Percentiles rank a stretch among this genome's conserved stretches.
These are phyloP conservation scores for Boechera retrofracta DNA, from an alignment of 345 rosid genomes.

Conservation along the genomic window DNA sequence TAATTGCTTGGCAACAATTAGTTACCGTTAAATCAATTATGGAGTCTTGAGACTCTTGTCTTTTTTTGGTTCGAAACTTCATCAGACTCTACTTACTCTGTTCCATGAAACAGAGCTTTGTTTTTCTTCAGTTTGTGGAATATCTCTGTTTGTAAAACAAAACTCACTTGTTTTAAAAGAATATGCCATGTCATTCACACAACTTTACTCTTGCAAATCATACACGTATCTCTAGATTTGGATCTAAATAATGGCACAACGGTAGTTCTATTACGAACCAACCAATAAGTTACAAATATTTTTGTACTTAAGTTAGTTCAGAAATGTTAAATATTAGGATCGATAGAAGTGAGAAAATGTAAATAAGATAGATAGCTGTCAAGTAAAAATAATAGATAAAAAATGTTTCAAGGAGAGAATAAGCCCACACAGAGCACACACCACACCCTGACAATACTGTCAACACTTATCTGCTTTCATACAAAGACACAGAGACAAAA, in stretches of 20 bases:
- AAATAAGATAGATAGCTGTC: neutral
- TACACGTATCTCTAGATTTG: neutral
- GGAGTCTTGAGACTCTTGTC: neutral
- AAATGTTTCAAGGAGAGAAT: neutral
- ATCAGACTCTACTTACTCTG: constrained; percentile 25
- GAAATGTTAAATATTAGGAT: neutral
- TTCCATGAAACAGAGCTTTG: constrained; percentile 36
- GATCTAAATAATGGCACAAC: neutral
- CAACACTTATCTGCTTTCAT: constrained; percentile 37
- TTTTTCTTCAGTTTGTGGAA: neutral
- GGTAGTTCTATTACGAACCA: neutral
- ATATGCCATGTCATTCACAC: neutral
- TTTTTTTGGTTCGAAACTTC: neutral
- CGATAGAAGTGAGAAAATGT: too few species aligned
- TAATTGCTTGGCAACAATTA: constrained; percentile 49
- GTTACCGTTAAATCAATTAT: constrained; percentile 18
- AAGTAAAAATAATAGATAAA: neutral
- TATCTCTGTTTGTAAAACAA: neutral
- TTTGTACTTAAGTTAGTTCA: neutral
- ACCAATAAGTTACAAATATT: neutral
- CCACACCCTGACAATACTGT: constrained; percentile 37
- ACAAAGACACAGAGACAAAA: constrained; percentile 42
- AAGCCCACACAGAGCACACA: neutral
- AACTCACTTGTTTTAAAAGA: neutral
- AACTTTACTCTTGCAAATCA: neutral